Evolutionary conservation across 768 basidiomycete species (phyloP).

Genomic region (Naematelia encephala): DNA sequence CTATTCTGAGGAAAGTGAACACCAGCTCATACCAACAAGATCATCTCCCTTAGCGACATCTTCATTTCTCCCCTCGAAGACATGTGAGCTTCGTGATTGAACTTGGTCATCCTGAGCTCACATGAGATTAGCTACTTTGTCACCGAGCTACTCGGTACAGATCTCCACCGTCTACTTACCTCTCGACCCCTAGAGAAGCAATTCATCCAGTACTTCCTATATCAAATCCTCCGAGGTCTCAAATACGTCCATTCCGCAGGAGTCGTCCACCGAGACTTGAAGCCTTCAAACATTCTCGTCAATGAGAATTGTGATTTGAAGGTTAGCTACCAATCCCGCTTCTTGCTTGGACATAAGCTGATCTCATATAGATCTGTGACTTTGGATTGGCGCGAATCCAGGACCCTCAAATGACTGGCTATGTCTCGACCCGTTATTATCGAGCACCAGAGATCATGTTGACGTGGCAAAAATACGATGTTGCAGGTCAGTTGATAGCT

Average conservation of each 20-base stretch:
- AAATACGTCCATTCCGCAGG: slow-evolving; percentile 99
- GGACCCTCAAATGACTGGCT: slow-evolving; percentile 99
- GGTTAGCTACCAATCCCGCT: slow-evolving; percentile 55
- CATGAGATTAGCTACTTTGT: slow-evolving; percentile 86
- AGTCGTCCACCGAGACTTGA: slow-evolving; percentile 96
- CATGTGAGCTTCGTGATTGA: slow-evolving; percentile 61
- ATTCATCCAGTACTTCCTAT: slow-evolving; percentile 99
- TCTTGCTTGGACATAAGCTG: too few relatives aligned
- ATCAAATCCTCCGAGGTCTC: slow-evolving; percentile 95
- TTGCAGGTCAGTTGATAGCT: slow-evolving; percentile 59
- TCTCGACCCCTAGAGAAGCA: slow-evolving; percentile 97
- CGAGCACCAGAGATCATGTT: slow-evolving; percentile 99
- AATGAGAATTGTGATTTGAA: slow-evolving; percentile 99
- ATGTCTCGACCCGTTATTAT: slow-evolving; percentile 98
- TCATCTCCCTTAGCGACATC: slow-evolving; percentile 97
- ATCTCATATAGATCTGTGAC: slow-evolving; percentile 83
- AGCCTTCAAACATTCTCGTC: slow-evolving; percentile 98
- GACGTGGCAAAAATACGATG: slow-evolving; percentile 99
- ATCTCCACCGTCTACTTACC: slow-evolving; percentile 93
- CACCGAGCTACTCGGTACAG: slow-evolving; percentile 95
- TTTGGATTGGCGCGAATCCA: slow-evolving; percentile 98
- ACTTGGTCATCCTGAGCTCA: slow-evolving; percentile 6
- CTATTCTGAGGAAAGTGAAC: neutral
- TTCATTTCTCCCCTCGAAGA: slow-evolving; percentile 99
- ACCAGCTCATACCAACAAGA: slow-evolving; percentile 55